Evolutionary conservation across 345 rosid genomes (phyloP).

Genomic region (Salix viminalis): DNA sequence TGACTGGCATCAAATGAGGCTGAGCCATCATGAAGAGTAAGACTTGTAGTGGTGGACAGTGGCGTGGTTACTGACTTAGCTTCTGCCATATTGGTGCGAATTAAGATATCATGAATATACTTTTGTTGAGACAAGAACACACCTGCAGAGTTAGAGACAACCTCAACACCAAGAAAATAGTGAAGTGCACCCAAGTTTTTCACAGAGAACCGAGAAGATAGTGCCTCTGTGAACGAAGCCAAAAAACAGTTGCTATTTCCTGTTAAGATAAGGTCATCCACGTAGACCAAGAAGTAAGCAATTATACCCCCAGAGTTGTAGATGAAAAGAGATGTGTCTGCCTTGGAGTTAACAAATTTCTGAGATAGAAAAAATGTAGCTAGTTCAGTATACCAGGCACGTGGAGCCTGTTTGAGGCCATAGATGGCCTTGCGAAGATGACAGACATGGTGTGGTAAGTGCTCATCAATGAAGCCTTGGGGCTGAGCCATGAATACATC

Average conservation of each 20-base stretch:
- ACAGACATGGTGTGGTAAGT: not conserved
- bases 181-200: not conserved
- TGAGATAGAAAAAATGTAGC: no score
- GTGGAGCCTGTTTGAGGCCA: not conserved
- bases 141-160: accelerated
- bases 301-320: not conserved
- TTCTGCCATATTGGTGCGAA: not conserved
- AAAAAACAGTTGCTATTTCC: accelerated
- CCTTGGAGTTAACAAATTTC: no score
- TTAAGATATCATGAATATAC: no score
- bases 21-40: accelerated
- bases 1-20: accelerated
- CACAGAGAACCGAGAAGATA: not conserved
- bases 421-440: not conserved
- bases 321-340: not conserved
- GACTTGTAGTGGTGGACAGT: accelerated
- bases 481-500: not conserved
- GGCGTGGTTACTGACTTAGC: not conserved
- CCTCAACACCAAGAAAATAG: not conserved
- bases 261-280: no score
- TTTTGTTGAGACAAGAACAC: accelerated
- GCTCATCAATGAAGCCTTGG: not conserved
- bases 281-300: not conserved
- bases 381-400: not conserved
- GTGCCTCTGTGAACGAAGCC: accelerated